phyloP scores from a whole-genome alignment of 2,329 filamentous ascomycete genomes.

The Claviceps maximensis region DNA sequence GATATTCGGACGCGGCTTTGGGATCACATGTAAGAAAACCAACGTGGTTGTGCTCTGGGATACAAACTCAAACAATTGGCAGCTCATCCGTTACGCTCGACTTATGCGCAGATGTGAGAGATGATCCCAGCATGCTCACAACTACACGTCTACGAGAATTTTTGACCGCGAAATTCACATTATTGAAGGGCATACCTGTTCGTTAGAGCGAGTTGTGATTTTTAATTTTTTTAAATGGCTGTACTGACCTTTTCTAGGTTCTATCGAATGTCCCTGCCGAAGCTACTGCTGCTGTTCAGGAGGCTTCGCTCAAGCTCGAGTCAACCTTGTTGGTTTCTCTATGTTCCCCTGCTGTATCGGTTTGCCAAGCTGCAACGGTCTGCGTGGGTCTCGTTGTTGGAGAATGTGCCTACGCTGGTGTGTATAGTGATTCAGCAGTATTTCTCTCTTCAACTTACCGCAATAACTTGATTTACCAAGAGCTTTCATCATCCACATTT shows the following conservation, averaged over 20 bases:
- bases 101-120: constrained; percentile 35
- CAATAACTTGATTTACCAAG: constrained; percentile 47
- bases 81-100: constrained; percentile 27
- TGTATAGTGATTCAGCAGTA: constrained; percentile 35
- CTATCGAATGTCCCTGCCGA: constrained; percentile 40
- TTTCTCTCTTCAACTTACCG: constrained; percentile 39
- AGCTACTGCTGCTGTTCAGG: constrained; percentile 35
- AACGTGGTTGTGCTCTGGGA: background rate
- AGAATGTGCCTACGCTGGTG: constrained; percentile 41
- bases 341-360: constrained; percentile 52
- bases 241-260: constrained; percentile 27
- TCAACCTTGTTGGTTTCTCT: constrained; percentile 49
- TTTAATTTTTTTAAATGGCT: background rate
- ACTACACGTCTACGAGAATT: constrained; percentile 40
- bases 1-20: constrained; percentile 32
- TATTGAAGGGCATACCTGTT: constrained; percentile 39
- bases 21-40: constrained; percentile 35
- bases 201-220: constrained; percentile 8
- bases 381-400: constrained; percentile 51
- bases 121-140: constrained; percentile 28
- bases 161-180: constrained; percentile 38
- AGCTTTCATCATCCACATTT: constrained; percentile 50
- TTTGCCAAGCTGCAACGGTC: constrained; percentile 49
- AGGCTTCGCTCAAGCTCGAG: constrained; percentile 43
- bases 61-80: background rate